Conservation (phyloP, 2,329 filamentous ascomycete species). For the Colletotrichum paranaense region DNA sequence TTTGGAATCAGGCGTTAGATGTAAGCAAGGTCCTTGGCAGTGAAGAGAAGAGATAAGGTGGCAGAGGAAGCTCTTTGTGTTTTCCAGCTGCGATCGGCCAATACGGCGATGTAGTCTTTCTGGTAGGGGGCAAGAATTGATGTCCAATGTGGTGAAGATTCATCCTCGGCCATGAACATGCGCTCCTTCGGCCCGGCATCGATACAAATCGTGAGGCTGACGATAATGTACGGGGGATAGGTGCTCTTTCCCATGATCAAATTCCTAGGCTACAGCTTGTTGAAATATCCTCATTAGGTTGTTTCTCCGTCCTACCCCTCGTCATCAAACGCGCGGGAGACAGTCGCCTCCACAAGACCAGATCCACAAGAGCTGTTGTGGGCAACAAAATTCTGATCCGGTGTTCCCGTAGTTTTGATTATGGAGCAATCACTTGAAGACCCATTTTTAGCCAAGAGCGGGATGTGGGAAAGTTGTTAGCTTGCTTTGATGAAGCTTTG, state of each 20-base stretch:
- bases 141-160: not conserved
- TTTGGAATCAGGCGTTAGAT: not conserved
- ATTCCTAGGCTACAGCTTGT: not conserved
- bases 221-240: not conserved
- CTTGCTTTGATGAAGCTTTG: not conserved
- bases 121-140: not conserved
- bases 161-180: not conserved
- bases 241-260: not conserved
- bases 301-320: not conserved
- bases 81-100: too few relatives aligned
- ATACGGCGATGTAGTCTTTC: not conserved
- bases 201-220: not conserved
- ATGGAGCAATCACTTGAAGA: not conserved
- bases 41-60: not conserved
- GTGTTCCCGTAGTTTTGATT: not conserved
- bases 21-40: not conserved
- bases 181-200: not conserved
- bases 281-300: not conserved
- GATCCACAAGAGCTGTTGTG: not conserved
- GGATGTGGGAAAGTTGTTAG: conserved; percentile 1
- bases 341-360: not conserved
- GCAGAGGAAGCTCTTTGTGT: not conserved
- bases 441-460: conserved; percentile 5
- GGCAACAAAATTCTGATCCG: not conserved
- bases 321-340: not conserved